Evolutionary conservation across 2,329 filamentous ascomycete species (phyloP), one percentile per base, ranked within the genome.

Genomic region (Microcyclosporella mali): DNA sequence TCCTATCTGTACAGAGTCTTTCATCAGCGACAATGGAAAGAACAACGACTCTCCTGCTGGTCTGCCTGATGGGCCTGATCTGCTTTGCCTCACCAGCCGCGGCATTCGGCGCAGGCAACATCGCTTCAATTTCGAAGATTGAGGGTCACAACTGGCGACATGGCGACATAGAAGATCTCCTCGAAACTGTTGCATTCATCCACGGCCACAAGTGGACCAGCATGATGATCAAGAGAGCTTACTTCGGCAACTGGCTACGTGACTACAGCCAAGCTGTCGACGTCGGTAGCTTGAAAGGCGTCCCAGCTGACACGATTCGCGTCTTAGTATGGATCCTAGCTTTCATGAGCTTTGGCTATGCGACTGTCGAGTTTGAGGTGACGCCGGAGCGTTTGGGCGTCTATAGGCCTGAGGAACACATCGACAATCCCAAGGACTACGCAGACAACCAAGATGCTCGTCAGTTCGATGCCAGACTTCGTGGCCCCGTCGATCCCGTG

Each of bases 181-280:
- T 74, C 32, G 68, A 67, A 40, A 71, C 66, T 3, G 69, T 72
- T 28, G 70, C 70, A 6, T 52, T 50, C 45, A 52, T 52, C 33
- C 49, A 52, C 29, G 50, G 50, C 15, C 47, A 52, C 34, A 52
- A 52, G 43, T 52, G 50, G 69, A 81, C 79, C 71, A 92, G 90
- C 70, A 79, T 94, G 61, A 70, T 70, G 67, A 33, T 95, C 50
- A 85, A 89, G 51, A 80, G 88, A 48, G 85, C 94, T 51, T 95
- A 95, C 71, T 95, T 95, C 70, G 89, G 89, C 52, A 95, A 95
- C 71, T 95, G 89, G 89, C 78, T 95, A 27, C 79, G 80, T 43
- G 89, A 95, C 67, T 95, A 95, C 68, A 92, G 85, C 40, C 89
- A 95, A 67, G 89, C 88, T 48, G 85, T 95, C 57, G 89, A 95